Conservation (phyloP, 1,139 yeast genomes). For the Taphrina wiesneri region DNA sequence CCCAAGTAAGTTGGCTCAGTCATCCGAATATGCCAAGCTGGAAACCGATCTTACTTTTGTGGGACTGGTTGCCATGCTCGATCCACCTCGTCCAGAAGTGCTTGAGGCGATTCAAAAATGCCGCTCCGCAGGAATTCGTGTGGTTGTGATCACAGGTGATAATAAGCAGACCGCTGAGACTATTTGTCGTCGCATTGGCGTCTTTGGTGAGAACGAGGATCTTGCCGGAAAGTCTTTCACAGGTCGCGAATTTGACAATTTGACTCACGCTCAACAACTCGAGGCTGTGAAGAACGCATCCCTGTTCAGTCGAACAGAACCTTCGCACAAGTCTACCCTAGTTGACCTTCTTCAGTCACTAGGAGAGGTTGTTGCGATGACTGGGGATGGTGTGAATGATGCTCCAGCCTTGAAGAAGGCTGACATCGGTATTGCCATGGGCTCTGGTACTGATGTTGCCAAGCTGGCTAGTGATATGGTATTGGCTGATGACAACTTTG, state of each 20-base stretch:
- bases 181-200: conserved; percentile 56
- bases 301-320: conserved; percentile 57
- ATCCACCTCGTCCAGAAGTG: conserved; percentile 60
- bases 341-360: conserved; percentile 56
- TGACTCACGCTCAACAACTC: conserved; percentile 40
- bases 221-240: conserved; percentile 51
- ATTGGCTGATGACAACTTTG: conserved; percentile 53
- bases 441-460: conserved; percentile 58
- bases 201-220: conserved; percentile 51
- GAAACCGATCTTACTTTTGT: conserved; percentile 50
- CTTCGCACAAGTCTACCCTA: conserved; percentile 55
- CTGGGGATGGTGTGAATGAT: conserved; percentile 51
- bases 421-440: conserved; percentile 51
- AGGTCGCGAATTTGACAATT: conserved; percentile 52
- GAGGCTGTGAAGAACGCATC: conserved; percentile 43
- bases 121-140: conserved; percentile 56
- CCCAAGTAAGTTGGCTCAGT: conserved; percentile 38
- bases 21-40: conserved; percentile 42
- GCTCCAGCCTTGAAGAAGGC: conserved; percentile 51
- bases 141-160: conserved; percentile 59
- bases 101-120: conserved; percentile 52
- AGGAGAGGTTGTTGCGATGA: conserved; percentile 51
- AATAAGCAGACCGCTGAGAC: conserved; percentile 58
- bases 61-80: conserved; percentile 57
- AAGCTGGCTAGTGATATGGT: conserved; percentile 62